A percentile compares a stretch with the other conserved stretches of the same genome.
Evolutionary conservation across 257 asterid genomes (phyloP).

Genomic region (Anisodus tanguticus): DNA sequence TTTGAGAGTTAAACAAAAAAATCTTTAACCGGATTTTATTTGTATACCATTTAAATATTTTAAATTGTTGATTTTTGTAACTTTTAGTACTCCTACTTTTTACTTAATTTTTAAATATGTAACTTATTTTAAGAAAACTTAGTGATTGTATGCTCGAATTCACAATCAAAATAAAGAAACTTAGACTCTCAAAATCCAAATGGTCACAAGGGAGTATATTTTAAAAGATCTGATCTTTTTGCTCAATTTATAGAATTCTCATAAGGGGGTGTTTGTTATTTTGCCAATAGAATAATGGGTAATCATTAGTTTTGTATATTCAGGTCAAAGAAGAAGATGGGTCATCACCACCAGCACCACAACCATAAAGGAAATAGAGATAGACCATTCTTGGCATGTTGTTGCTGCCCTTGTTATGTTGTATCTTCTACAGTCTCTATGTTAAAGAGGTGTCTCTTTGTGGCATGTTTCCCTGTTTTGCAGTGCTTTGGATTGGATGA

Average conservation of each 20-base stretch:
- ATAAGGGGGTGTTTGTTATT: no score
- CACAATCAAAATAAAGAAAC: no score
- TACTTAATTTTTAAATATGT: no score
- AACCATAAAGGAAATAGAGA: conserved; percentile 31
- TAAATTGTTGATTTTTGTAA: no score
- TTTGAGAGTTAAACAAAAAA: no score
- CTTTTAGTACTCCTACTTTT: no score
- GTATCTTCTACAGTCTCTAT: conserved; percentile 41
- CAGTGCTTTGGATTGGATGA: conserved; percentile 70
- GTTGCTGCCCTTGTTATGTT: conserved; percentile 52
- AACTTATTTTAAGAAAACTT: no score
- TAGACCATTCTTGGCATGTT: conserved; percentile 34
- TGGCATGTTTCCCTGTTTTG: conserved; percentile 61
- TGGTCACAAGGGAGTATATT: no score
- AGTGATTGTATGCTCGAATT: no score
- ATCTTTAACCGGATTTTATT: no score
- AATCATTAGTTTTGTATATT: background rate
- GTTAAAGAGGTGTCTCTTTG: conserved; percentile 55
- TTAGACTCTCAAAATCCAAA: no score
- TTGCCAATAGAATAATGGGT: background rate
- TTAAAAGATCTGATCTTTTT: background rate
- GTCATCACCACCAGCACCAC: conserved; percentile 30
- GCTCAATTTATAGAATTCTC: background rate
- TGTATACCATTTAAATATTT: no score
- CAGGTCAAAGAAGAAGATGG: conserved; percentile 33